Evolutionary conservation across 169 alveolate genomes (phyloP).

Genomic region (Plasmodium berghei): DNA sequence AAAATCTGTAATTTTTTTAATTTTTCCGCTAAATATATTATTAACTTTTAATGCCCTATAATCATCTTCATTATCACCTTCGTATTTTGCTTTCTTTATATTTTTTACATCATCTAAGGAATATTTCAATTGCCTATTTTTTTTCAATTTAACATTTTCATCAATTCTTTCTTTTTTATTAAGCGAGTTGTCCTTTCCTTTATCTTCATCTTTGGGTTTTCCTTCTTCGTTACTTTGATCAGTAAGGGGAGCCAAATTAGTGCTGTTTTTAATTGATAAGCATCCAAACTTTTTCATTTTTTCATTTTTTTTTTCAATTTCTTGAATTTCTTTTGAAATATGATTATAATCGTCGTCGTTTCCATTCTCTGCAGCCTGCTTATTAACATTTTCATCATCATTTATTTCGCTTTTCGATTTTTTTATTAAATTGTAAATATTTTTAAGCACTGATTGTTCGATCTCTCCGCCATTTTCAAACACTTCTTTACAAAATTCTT

Average conservation of each 20-base stretch:
- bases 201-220: not conserved
- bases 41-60: constrained; percentile 6
- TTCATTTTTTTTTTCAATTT: constrained; percentile 50
- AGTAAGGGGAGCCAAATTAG: no score
- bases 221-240: constrained; percentile 1
- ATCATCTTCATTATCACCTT: not conserved
- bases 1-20: constrained; percentile 81
- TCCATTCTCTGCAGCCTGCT: not conserved
- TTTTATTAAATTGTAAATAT: constrained; percentile 36
- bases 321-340: constrained; percentile 1
- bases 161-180: no score
- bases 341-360: not conserved
- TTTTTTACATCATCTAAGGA: no score
- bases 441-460: constrained; percentile 48
- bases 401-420: not conserved
- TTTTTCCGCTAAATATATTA: constrained; percentile 81
- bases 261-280: constrained; percentile 17
- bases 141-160: no score
- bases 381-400: not conserved
- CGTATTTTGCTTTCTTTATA: no score
- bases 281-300: constrained; percentile 58
- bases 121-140: no score
- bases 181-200: constrained; percentile 46
- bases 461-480: constrained; percentile 73
- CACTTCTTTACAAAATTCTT: constrained; percentile 57